Evolutionary conservation across 306 rosid genomes (phyloP).

Genomic region (Castanea sativa): DNA sequence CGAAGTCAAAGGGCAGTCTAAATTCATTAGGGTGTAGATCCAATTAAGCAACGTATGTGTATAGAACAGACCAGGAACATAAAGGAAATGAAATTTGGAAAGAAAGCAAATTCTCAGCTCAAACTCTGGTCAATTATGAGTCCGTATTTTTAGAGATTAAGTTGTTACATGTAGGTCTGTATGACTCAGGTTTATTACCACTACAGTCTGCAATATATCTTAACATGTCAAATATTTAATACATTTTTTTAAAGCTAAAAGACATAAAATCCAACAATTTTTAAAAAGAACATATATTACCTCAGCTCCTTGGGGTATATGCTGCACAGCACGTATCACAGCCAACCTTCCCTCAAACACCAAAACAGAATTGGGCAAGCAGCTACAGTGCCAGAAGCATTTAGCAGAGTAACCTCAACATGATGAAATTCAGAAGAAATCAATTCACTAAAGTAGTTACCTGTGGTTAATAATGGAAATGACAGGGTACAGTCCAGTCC

Average conservation of each 20-base stretch:
- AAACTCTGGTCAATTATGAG: background rate
- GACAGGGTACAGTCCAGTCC: constrained; percentile 88
- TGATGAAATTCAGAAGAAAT: constrained; percentile 6
- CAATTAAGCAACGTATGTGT: background rate
- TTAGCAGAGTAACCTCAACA: constrained; percentile 30
- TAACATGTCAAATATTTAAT: background rate
- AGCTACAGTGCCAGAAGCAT: constrained; percentile 41
- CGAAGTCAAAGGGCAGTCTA: background rate
- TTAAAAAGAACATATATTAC: constrained; percentile 32
- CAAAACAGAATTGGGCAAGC: constrained; percentile 80
- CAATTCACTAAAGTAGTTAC: constrained; percentile 36
- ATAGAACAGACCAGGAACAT: background rate
- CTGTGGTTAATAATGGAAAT: constrained; percentile 92
- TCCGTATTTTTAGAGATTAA: background rate
- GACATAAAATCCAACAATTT: background rate
- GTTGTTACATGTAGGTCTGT: too few species aligned
- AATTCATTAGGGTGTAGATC: background rate
- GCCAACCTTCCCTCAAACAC: constrained; percentile 82
- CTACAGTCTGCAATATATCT: background rate
- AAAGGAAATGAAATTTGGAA: background rate
- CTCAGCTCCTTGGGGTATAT: constrained; percentile 70
- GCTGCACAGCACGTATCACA: constrained; percentile 74
- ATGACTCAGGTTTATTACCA: background rate
- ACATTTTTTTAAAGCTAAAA: background rate
- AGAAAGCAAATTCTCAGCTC: background rate